Conservation (phyloP, 768 basidiomycete genomes). For the Auriscalpium vulgare region DNA sequence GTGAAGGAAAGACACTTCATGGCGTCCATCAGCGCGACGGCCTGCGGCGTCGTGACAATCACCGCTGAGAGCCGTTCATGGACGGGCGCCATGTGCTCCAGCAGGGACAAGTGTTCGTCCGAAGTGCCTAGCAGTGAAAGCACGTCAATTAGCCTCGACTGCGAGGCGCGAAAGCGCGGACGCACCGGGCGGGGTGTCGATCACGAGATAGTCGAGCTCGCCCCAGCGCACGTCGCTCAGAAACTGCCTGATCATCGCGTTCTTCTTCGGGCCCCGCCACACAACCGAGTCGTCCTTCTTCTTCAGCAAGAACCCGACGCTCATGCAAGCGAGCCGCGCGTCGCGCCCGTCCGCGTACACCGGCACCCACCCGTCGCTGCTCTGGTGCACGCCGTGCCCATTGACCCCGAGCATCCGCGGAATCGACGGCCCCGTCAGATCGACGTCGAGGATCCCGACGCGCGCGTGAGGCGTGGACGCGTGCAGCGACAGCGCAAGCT, state of each 20-base stretch:
- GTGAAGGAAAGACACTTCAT: constrained; percentile 97
- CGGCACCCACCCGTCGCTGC: constrained; percentile 95
- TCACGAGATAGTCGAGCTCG: constrained; percentile 83
- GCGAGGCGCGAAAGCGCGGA: neutral
- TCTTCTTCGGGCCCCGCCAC: constrained; percentile 98
- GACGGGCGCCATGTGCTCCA: constrained; percentile 87
- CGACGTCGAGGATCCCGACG: constrained; percentile 89
- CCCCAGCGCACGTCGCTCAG: constrained; percentile 94
- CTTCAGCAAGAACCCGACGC: constrained; percentile 90
- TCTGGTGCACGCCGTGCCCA: constrained; percentile 82
- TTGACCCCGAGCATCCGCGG: constrained; percentile 93
- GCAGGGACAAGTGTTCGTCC: constrained; percentile 92
- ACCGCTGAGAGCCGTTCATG: constrained; percentile 73
- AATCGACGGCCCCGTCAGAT: constrained; percentile 90
- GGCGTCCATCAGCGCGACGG: constrained; percentile 89
- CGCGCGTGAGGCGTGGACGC: constrained; percentile 54
- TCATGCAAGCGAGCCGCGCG: constrained; percentile 86
- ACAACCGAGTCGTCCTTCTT: constrained; percentile 89
- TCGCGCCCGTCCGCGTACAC: constrained; percentile 84
- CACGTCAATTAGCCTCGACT: neutral
- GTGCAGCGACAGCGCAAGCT: constrained; percentile 84
- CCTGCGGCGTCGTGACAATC: constrained; percentile 96
- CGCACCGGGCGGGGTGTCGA: constrained; percentile 96
- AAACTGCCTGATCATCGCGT: constrained; percentile 96
- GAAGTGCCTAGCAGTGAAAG: constrained; percentile 67